Evolutionary conservation across 2,329 filamentous ascomycete species (phyloP).

Genomic region (Cladophialophora chaetospira): DNA sequence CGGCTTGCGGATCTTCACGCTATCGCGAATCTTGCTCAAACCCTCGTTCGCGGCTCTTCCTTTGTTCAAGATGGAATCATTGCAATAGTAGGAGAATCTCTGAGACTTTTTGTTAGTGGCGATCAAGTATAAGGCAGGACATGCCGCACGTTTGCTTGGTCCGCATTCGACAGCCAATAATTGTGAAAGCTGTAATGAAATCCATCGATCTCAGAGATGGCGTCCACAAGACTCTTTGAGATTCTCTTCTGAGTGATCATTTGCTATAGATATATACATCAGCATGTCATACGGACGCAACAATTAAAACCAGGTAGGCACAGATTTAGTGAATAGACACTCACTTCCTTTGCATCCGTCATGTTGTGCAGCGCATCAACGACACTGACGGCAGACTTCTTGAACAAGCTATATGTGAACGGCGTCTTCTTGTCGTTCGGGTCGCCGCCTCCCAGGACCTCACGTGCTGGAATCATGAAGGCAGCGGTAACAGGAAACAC

Average conservation of each 20-base stretch:
- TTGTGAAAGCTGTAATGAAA: constrained; percentile 33
- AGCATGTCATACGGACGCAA: no score
- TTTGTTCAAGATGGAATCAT: constrained; percentile 32
- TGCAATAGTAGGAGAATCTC: constrained; percentile 32
- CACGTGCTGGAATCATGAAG: constrained; percentile 27
- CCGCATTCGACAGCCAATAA: constrained; percentile 31
- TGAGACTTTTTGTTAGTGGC: neutral
- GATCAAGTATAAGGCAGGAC: neutral
- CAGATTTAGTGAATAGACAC: no score
- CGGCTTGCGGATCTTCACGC: constrained; percentile 28
- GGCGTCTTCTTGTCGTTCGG: constrained; percentile 9
- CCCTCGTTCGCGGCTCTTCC: constrained; percentile 31
- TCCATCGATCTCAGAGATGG: constrained; percentile 26
- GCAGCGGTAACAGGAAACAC: constrained; percentile 29
- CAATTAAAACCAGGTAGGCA: no score
- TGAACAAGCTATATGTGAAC: constrained; percentile 24
- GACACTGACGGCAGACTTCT: constrained; percentile 29
- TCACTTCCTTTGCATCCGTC: constrained; percentile 24
- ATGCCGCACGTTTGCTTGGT: constrained; percentile 22
- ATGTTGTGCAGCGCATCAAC: constrained; percentile 26
- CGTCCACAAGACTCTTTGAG: constrained; percentile 27
- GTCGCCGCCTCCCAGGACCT: neutral
- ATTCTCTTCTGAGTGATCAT: constrained; percentile 29
- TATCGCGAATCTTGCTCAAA: constrained; percentile 13
- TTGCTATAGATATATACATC: neutral